Evolutionary conservation across 2,329 filamentous ascomycete genomes (phyloP).

Genomic region (Fusarium cyanostomum): DNA sequence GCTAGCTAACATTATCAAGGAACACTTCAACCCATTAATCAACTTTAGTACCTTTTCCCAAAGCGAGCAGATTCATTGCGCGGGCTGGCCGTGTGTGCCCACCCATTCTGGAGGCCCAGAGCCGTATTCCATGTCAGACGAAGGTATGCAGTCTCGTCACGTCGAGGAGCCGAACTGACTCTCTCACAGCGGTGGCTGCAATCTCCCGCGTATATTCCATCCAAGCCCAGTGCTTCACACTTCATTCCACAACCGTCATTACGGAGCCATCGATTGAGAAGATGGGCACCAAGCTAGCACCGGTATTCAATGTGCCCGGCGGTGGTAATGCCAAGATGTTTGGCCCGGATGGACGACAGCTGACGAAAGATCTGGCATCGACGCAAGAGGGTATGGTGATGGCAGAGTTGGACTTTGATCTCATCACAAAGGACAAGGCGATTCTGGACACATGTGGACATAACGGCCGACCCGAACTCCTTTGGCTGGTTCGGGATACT

Average conservation of each 20-base stretch:
- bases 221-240: slow-evolving; percentile 5
- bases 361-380: background rate
- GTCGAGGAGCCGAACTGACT: slow-evolving; percentile 6
- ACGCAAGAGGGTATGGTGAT: background rate
- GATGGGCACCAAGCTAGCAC: background rate
- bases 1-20: slow-evolving; percentile 22
- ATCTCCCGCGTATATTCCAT: slow-evolving; percentile 14
- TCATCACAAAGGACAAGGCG: background rate
- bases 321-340: slow-evolving; percentile 10
- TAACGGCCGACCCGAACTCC: slow-evolving; percentile 7
- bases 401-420: slow-evolving; percentile 4
- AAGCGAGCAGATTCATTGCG: slow-evolving; percentile 55
- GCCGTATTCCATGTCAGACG: background rate
- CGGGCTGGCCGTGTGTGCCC: slow-evolving; percentile 54
- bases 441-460: slow-evolving; percentile 3
- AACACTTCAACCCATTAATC: slow-evolving; percentile 58
- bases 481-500: slow-evolving; percentile 9
- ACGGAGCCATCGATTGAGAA: slow-evolving; percentile 1
- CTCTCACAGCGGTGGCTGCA: background rate
- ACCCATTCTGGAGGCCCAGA: background rate
- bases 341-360: slow-evolving; percentile 1
- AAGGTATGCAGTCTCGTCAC: background rate
- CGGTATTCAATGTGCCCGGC: background rate
- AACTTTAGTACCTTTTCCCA: slow-evolving; percentile 55
- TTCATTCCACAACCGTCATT: slow-evolving; percentile 1